phyloP scores from a whole-genome alignment of 768 basidiomycete genomes.

The Tricholoma furcatifolium region DNA sequence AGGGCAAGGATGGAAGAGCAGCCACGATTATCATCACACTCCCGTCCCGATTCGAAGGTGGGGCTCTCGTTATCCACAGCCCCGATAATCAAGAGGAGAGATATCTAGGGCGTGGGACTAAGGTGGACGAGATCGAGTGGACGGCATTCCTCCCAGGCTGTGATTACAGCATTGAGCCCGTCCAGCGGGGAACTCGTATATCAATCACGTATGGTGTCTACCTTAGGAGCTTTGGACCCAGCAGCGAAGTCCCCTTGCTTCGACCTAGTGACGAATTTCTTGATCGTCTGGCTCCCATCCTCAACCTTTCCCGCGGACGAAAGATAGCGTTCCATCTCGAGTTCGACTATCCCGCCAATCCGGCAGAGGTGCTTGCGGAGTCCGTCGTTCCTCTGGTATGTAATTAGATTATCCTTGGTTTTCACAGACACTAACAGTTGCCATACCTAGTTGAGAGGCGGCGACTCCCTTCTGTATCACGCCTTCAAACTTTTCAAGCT shows the following conservation, averaged over 20 bases:
- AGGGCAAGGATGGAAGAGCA: conserved; percentile 63
- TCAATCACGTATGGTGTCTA: conserved; percentile 72
- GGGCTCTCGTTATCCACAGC: conserved; percentile 58
- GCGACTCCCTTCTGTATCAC: conserved; percentile 73
- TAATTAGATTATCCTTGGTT: conserved; percentile 10
- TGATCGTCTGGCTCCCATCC: conserved; percentile 66
- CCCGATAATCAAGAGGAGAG: conserved; percentile 56
- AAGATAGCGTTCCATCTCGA: conserved; percentile 73
- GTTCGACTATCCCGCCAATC: conserved; percentile 68
- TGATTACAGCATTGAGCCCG: conserved; percentile 70
- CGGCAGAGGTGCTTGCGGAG: conserved; percentile 68
- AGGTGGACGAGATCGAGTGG: conserved; percentile 74
- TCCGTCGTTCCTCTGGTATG: conserved; percentile 68
- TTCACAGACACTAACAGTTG: conserved; percentile 1
- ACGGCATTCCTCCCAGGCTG: conserved; percentile 73
- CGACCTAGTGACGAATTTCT: conserved; percentile 74
- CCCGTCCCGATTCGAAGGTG: conserved; percentile 73
- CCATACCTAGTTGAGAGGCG: conserved; percentile 62
- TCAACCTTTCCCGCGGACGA: conserved; percentile 70
- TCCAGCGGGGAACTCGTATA: conserved; percentile 69
- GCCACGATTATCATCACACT: conserved; percentile 75
- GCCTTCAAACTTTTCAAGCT: conserved; percentile 78
- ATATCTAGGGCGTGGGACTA: conserved; percentile 61
- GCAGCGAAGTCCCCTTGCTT: conserved; percentile 61
- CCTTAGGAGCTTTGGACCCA: conserved; percentile 63